A percentile compares a stretch with the other conserved stretches of the same genome.
These are phyloP conservation scores for Diaporthe citrichinensis DNA, from an alignment of 2,329 filamentous ascomycete species.

Conservation along the genomic window DNA sequence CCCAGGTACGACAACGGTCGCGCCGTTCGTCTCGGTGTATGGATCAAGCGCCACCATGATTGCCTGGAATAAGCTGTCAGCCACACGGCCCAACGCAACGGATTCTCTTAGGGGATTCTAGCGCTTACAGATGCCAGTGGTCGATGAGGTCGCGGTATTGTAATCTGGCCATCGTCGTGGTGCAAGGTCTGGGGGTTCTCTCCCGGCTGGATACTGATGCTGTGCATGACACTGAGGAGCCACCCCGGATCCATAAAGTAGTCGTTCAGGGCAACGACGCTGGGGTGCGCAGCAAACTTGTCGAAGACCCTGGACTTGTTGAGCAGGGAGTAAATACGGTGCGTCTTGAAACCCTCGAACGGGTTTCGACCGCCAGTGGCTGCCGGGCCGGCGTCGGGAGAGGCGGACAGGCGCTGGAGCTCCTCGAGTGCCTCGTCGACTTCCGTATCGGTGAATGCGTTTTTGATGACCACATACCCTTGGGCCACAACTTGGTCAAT, in stretches of 20 bases:
- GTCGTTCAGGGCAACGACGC: slow-evolving; percentile 55
- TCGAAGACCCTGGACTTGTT: slow-evolving; percentile 56
- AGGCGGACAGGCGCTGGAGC: slow-evolving; percentile 49
- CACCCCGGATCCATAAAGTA: slow-evolving; percentile 56
- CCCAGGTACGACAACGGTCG: slow-evolving; percentile 53
- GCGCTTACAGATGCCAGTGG: slow-evolving; percentile 49
- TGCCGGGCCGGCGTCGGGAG: background rate
- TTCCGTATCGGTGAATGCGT: slow-evolving; percentile 41
- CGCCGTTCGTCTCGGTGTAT: slow-evolving; percentile 52
- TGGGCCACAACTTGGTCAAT: slow-evolving; percentile 4
- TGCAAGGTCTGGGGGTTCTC: slow-evolving; percentile 55
- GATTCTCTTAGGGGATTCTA: background rate
- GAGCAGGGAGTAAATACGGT: slow-evolving; percentile 55
- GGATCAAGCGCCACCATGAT: slow-evolving; percentile 51
- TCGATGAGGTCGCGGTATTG: slow-evolving; percentile 52
- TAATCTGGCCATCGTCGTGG: slow-evolving; percentile 51
- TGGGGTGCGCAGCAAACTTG: slow-evolving; percentile 52
- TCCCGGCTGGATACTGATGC: slow-evolving; percentile 56
- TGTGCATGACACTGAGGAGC: slow-evolving; percentile 53
- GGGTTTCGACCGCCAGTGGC: slow-evolving; percentile 51
- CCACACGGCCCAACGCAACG: background rate
- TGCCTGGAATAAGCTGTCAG: slow-evolving; percentile 12
- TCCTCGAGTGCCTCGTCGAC: slow-evolving; percentile 50
- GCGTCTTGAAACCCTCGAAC: slow-evolving; percentile 55
- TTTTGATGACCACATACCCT: background rate